Evolutionary conservation across 495 filamentous ascomycete species (phyloP).

Genomic region (Aspergillus hancockii): DNA sequence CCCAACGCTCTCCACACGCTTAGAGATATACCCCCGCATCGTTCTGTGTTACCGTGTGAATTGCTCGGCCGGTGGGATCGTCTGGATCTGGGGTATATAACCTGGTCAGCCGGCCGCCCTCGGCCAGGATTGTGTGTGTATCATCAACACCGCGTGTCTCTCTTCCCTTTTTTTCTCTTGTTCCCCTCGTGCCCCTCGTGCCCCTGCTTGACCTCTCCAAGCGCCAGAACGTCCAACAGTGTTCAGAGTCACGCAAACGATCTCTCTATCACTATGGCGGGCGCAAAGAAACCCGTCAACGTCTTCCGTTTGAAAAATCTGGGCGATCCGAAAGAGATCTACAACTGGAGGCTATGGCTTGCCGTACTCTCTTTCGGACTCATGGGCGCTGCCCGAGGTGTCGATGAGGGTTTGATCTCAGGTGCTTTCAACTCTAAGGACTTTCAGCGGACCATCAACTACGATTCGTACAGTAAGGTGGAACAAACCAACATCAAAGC

Average conservation of each 20-base stretch:
- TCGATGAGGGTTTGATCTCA: slow-evolving; percentile 74
- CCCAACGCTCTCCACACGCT: neutral
- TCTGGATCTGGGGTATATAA: neutral
- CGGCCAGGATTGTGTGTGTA: neutral
- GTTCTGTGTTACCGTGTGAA: neutral
- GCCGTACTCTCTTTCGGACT: slow-evolving; percentile 67
- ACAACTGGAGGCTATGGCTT: slow-evolving; percentile 68
- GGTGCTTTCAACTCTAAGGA: slow-evolving; percentile 64
- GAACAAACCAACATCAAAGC: slow-evolving; percentile 62
- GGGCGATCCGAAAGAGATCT: slow-evolving; percentile 56
- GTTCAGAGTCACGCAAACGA: too few relatives aligned
- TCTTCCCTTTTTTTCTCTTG: neutral
- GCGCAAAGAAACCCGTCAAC: slow-evolving; percentile 66
- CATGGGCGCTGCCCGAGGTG: slow-evolving; percentile 62
- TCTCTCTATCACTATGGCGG: slow-evolving; percentile 49
- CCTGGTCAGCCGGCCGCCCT: neutral
- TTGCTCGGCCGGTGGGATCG: neutral
- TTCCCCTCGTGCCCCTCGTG: too few relatives aligned
- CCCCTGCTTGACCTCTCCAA: neutral
- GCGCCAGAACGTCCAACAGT: neutral
- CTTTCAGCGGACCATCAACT: slow-evolving; percentile 59
- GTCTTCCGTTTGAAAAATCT: slow-evolving; percentile 60
- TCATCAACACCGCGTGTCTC: neutral
- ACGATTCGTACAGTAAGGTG: slow-evolving; percentile 54
- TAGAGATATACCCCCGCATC: neutral